Evolutionary conservation across 371 early-diverging fungal genomes (phyloP).

Genomic region (Blakeslea trispora): DNA sequence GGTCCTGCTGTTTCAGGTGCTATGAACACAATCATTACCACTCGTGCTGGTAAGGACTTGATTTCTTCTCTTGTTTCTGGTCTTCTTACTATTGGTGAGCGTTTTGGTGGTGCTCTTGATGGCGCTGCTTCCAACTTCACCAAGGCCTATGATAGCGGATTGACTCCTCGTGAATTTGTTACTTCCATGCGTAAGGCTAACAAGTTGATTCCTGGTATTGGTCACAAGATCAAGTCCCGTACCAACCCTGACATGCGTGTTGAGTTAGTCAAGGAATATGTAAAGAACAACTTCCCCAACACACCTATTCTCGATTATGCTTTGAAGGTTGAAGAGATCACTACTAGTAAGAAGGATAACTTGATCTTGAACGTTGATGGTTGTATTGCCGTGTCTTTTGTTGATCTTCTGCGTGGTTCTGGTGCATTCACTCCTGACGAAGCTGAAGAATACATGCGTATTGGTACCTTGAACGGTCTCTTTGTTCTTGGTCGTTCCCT

Average conservation of each 20-base stretch:
- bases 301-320: conserved; percentile 93
- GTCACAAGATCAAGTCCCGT: conserved; percentile 98
- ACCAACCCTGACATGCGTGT: conserved; percentile 98
- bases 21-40: conserved; percentile 98
- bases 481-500: conserved; percentile 95
- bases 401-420: conserved; percentile 90
- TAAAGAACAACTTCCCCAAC: conserved; percentile 85
- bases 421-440: conserved; percentile 94
- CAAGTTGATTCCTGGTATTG: conserved; percentile 94
- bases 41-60: conserved; percentile 97
- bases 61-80: conserved; percentile 94
- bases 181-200: conserved; percentile 89
- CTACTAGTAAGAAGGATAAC: conserved; percentile 97
- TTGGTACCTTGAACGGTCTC: conserved; percentile 95
- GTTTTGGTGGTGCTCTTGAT: conserved; percentile 97
- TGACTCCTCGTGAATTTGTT: conserved; percentile 91
- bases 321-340: conserved; percentile 91
- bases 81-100: conserved; percentile 94
- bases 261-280: conserved; percentile 90
- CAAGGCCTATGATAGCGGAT: conserved; percentile 85
- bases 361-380: conserved; percentile 98
- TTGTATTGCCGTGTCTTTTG: conserved; percentile 94
- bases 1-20: conserved; percentile 83
- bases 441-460: conserved; percentile 95
- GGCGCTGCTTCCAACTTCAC: conserved; percentile 94